Evolutionary conservation across 805 yeast genomes (phyloP), one percentile per base, ranked within the genome.

Genomic region (Scheffersomyces stipitis): DNA sequence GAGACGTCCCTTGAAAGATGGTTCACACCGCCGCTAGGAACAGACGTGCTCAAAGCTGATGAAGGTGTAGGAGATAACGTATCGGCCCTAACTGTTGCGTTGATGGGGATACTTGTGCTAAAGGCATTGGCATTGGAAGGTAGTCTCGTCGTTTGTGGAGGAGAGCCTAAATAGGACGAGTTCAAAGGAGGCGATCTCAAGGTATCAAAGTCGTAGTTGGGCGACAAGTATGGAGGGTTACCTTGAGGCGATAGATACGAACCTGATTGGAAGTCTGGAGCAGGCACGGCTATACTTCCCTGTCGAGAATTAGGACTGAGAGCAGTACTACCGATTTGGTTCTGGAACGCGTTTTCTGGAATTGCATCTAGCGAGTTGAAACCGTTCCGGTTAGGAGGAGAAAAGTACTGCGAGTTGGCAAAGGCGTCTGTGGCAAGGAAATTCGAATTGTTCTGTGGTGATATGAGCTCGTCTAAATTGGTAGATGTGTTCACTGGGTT

Each of bases 331-430:
- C 44, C 31, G 26, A 32, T 33, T 4, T 36, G 28, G 13, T 40
- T 38, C 15, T 36, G 35, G 26, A 38, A 35, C 5, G 22, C 33
- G 4, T 17, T 26, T 39, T 64, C 69, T 10, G 66, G 62, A 28
- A 65, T 65, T 2, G 66, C 46, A 38, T 62, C 58, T 28, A 65
- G 54, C 26, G 53, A 44, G 44, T 52, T 50, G 37, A 47, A 63
- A 35, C 53, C 42, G 10, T 42, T 35, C 24, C 56, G 52, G 9
- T 55, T 51, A 8, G 62, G 58, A 3, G 75, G 75, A 4, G 71
- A 65, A 34, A 69, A 69, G 44, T 67, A 69, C 40, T 65, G 70
- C 4, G 71, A 56, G 26, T 62, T 60, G 18, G 61, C 40, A 31
- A 64, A 64, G 33, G 49, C 45, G 36, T 43, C 44, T 38, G 40